Percentiles rank a stretch among this genome's conserved stretches.
Evolutionary conservation across 2,329 filamentous ascomycete genomes (phyloP).

Genomic region (Penicillium psychrosexuale): DNA sequence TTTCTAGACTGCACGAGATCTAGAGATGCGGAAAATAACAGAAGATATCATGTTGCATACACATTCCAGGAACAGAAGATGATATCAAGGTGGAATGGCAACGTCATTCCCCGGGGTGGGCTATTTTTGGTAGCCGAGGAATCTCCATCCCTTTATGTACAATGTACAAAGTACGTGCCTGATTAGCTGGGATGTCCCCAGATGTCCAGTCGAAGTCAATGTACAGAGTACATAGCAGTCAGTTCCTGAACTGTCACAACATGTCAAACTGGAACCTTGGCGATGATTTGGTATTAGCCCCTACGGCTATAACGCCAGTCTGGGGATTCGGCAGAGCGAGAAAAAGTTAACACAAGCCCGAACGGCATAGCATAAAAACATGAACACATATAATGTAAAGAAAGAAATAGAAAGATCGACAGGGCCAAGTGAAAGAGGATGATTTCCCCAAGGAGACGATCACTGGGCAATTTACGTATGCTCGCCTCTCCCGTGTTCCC

Average conservation of each 20-base stretch:
- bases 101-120: constrained; percentile 5
- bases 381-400: neutral
- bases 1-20: neutral
- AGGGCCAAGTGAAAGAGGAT: neutral
- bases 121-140: constrained; percentile 2
- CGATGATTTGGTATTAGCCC: neutral
- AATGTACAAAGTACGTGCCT: neutral
- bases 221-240: neutral
- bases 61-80: constrained; percentile 1
- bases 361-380: neutral
- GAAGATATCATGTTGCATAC: neutral
- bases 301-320: neutral
- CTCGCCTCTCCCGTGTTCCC: constrained; percentile 13
- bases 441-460: constrained; percentile 1
- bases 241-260: neutral
- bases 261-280: constrained; percentile 9
- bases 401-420: neutral
- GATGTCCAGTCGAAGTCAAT: neutral
- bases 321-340: constrained; percentile 1
- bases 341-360: neutral
- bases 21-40: neutral
- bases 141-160: neutral
- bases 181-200: neutral
- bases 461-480: constrained; percentile 8
- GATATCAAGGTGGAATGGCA: constrained; percentile 8